Percentiles rank a stretch among this genome's conserved stretches.
These are phyloP conservation scores for Berkeleyomyces rouxiae DNA, from an alignment of 2,329 filamentous ascomycete genomes.

Conservation along the genomic window DNA sequence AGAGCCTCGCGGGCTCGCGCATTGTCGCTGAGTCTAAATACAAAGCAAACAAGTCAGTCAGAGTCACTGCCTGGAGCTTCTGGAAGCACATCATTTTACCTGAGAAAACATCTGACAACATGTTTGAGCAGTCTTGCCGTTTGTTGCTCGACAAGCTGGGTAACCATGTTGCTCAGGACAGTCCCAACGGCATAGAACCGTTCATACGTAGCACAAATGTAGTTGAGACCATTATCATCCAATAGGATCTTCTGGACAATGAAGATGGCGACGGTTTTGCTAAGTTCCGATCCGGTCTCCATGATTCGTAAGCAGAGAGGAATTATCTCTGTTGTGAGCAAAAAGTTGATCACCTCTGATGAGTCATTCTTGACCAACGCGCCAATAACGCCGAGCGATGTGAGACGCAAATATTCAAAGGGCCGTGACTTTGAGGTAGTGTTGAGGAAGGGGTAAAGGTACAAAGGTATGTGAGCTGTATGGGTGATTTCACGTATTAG, in stretches of 20 bases:
- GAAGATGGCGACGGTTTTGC: slow-evolving; percentile 98
- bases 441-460: slow-evolving; percentile 95
- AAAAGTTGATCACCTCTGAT: slow-evolving; percentile 96
- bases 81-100: slow-evolving; percentile 37
- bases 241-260: slow-evolving; percentile 98
- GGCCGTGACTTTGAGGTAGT: slow-evolving; percentile 95
- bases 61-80: background rate
- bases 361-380: slow-evolving; percentile 98
- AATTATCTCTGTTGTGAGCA: slow-evolving; percentile 95
- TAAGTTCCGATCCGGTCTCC: slow-evolving; percentile 96
- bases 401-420: slow-evolving; percentile 92
- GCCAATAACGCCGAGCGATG: slow-evolving; percentile 89
- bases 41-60: background rate
- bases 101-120: slow-evolving; percentile 88
- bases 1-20: slow-evolving; percentile 87
- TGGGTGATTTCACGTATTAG: background rate
- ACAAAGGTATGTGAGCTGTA: slow-evolving; percentile 86
- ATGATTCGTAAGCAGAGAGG: slow-evolving; percentile 94
- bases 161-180: slow-evolving; percentile 96
- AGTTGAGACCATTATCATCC: slow-evolving; percentile 90
- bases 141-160: slow-evolving; percentile 91
- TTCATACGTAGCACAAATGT: slow-evolving; percentile 98
- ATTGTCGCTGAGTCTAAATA: slow-evolving; percentile 75
- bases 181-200: slow-evolving; percentile 96
- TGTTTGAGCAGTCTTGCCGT: slow-evolving; percentile 92